phyloP scores from a whole-genome alignment of 768 basidiomycete genomes.

The Lentinus brumalis region DNA sequence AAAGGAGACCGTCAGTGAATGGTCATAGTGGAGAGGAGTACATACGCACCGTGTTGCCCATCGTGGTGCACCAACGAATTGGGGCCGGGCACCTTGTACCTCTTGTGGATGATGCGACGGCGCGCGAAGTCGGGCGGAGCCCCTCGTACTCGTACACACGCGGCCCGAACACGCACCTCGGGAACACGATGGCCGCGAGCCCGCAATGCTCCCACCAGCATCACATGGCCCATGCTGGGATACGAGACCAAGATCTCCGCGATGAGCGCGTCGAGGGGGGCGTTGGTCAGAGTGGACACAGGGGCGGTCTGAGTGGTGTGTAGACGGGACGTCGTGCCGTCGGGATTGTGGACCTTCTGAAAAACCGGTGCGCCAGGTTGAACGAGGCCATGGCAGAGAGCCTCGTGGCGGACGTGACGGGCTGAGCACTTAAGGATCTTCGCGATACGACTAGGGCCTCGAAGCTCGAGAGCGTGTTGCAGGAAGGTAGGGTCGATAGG shows the following conservation, averaged over 20 bases:
- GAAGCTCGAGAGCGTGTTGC: not conserved
- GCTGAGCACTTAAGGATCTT: constrained; percentile 21
- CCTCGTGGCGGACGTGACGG: constrained; percentile 28
- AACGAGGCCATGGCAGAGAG: constrained; percentile 29
- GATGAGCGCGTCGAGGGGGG: no score
- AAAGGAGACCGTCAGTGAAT: no score
- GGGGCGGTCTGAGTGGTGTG: constrained; percentile 22
- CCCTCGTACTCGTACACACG: constrained; percentile 2
- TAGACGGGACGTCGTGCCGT: constrained; percentile 15
- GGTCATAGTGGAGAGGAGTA: not conserved
- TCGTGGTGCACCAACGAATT: constrained; percentile 30
- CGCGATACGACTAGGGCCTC: constrained; percentile 13
- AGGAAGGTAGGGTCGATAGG: not conserved
- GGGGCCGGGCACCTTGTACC: constrained; percentile 24
- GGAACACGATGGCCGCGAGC: constrained; percentile 2
- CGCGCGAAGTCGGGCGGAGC: constrained; percentile 3
- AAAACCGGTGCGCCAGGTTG: constrained; percentile 26
- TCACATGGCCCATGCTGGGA: not conserved
- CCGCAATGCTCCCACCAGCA: constrained; percentile 4
- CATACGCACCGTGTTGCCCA: constrained; percentile 23
- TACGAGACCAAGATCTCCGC: no score
- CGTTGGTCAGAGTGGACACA: constrained; percentile 14
- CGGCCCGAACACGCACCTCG: not conserved
- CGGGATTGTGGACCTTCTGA: constrained; percentile 8
- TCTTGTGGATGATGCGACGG: not conserved